Conservation (phyloP, 2,329 filamentous ascomycete genomes). For the Aplosporella prunicola region DNA sequence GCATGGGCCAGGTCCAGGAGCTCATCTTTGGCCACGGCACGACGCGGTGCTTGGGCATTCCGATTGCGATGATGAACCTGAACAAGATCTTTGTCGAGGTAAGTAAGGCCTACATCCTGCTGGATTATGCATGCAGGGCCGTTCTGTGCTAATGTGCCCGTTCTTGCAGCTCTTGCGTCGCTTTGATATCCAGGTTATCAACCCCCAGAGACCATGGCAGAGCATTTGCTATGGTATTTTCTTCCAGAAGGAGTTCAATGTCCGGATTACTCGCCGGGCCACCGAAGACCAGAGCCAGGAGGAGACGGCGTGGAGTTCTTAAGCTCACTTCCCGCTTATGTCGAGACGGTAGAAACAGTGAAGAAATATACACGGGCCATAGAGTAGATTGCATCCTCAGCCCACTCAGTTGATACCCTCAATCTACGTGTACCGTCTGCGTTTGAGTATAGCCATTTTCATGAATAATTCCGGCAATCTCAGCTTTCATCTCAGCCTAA, state of each 20-base stretch:
- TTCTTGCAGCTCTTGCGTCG: slow-evolving; percentile 15
- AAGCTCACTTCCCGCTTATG: too few relatives aligned
- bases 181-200: slow-evolving; percentile 24
- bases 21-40: slow-evolving; percentile 30
- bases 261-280: too few relatives aligned
- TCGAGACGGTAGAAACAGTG: too few relatives aligned
- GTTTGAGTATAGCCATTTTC: too few relatives aligned
- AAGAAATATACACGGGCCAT: too few relatives aligned
- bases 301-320: too few relatives aligned
- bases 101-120: not conserved
- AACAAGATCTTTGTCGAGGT: slow-evolving; percentile 36
- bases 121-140: not conserved
- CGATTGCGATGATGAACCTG: slow-evolving; percentile 29
- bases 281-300: too few relatives aligned
- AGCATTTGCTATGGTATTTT: not conserved
- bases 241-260: not conserved
- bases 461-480: too few relatives aligned
- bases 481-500: too few relatives aligned
- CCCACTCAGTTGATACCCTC: too few relatives aligned
- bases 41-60: slow-evolving; percentile 26
- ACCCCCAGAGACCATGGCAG: not conserved
- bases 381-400: too few relatives aligned
- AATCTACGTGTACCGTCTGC: too few relatives aligned
- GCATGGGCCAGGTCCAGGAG: slow-evolving; percentile 27
- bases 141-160: not conserved